These are phyloP conservation scores for Phialophora expanda DNA, from an alignment of 2,329 filamentous ascomycete species.

Conservation along the genomic window DNA sequence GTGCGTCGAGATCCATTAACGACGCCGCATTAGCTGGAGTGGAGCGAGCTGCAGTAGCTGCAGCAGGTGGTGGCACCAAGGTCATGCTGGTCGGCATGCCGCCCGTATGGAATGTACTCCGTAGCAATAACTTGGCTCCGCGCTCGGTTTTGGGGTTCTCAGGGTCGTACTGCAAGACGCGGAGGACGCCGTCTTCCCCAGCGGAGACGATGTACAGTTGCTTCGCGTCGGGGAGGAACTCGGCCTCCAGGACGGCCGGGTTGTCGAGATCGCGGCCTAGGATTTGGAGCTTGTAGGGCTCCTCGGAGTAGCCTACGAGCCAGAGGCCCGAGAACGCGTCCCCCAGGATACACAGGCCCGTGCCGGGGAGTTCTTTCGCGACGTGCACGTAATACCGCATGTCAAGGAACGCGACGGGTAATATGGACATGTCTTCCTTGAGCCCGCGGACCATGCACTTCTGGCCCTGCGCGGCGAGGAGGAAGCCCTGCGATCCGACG, in stretches of 20 bases:
- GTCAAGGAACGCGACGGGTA: constrained; percentile 96
- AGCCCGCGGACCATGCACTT: constrained; percentile 97
- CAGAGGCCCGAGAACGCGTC: constrained; percentile 93
- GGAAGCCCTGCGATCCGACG: constrained; percentile 83
- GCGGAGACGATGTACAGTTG: constrained; percentile 81
- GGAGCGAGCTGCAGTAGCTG: background rate
- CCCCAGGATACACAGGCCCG: constrained; percentile 83
- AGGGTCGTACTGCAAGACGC: constrained; percentile 91
- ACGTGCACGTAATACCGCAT: constrained; percentile 92
- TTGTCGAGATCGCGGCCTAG: constrained; percentile 84
- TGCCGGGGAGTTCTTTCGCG: constrained; percentile 81
- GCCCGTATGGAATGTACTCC: constrained; percentile 84
- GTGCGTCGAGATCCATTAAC: constrained; percentile 13
- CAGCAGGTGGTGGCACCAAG: constrained; percentile 64
- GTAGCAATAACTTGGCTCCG: constrained; percentile 83
- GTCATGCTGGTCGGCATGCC: constrained; percentile 76
- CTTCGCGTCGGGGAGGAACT: constrained; percentile 85
- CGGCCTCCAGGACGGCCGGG: constrained; percentile 78
- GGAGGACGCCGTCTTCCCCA: constrained; percentile 83
- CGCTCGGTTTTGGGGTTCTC: constrained; percentile 94
- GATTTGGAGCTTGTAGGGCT: constrained; percentile 92
- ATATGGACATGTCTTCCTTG: constrained; percentile 89
- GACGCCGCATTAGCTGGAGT: background rate
- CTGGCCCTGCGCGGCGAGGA: constrained; percentile 90
- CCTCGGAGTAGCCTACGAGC: constrained; percentile 95